phyloP scores from a whole-genome alignment of 495 filamentous ascomycete genomes.

The Umbilicaria muhlenbergii region DNA sequence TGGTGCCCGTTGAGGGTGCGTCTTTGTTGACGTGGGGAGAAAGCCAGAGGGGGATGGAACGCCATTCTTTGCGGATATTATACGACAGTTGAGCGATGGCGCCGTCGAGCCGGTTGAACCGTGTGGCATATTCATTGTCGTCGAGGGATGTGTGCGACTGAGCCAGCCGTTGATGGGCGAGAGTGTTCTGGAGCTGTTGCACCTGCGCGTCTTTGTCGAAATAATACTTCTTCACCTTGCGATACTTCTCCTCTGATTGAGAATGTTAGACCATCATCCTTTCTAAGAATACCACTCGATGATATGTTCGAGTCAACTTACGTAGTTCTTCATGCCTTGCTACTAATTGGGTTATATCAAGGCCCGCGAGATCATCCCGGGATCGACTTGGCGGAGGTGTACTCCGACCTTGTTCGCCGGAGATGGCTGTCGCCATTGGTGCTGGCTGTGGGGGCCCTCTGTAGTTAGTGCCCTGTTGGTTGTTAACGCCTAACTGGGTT shows the following conservation, averaged over 20 bases:
- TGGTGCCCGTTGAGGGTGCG: constrained; percentile 63
- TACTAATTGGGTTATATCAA: constrained; percentile 28
- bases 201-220: constrained; percentile 92
- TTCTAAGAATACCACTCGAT: constrained; percentile 3
- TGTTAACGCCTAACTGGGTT: constrained; percentile 7
- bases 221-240: constrained; percentile 93
- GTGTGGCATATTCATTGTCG: constrained; percentile 82
- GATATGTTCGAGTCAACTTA: constrained; percentile 24
- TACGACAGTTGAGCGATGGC: constrained; percentile 91
- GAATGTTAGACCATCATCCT: constrained; percentile 6
- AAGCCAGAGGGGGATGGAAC: constrained; percentile 63
- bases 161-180: constrained; percentile 88
- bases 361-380: constrained; percentile 36
- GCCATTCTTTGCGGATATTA: constrained; percentile 89
- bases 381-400: constrained; percentile 40
- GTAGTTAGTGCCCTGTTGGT: constrained; percentile 7
- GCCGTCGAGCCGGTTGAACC: constrained; percentile 86
- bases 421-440: constrained; percentile 14
- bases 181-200: constrained; percentile 86
- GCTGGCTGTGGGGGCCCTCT: constrained; percentile 7
- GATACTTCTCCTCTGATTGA: constrained; percentile 71
- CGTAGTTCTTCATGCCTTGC: constrained; percentile 47
- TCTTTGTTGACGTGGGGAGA: constrained; percentile 64
- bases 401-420: constrained; percentile 36
- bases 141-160: constrained; percentile 90